Evolutionary conservation across 2,329 filamentous ascomycete species (phyloP).

Genomic region (Fusarium acutatum): DNA sequence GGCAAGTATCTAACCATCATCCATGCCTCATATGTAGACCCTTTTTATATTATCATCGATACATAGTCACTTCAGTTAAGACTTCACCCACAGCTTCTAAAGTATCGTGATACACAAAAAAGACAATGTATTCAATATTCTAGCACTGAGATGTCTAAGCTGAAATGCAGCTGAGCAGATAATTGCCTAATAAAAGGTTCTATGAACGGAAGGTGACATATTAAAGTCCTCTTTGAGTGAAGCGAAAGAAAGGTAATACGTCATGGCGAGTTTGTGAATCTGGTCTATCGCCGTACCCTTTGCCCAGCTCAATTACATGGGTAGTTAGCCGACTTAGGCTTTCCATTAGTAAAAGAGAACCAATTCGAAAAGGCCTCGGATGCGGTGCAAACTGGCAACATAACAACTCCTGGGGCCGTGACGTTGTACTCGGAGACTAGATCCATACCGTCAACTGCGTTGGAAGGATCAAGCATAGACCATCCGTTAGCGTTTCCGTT

Average conservation of each 20-base stretch:
- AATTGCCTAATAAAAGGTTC: fast-evolving
- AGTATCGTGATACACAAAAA: neutral
- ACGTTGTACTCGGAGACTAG: neutral
- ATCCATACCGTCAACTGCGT: neutral
- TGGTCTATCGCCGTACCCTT: neutral
- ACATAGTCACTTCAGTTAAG: too few species aligned
- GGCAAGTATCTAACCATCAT: neutral
- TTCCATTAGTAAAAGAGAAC: neutral
- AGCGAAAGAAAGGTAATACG: neutral
- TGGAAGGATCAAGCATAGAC: neutral
- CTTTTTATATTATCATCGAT: fast-evolving
- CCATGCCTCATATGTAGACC: too few species aligned
- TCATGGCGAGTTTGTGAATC: fast-evolving
- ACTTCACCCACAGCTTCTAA: too few species aligned
- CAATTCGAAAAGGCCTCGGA: neutral
- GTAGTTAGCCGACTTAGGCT: neutral
- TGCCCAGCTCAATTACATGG: neutral
- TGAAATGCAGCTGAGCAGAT: fast-evolving
- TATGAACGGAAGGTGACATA: too few species aligned
- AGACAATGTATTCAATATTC: neutral
- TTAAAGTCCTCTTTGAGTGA: too few species aligned
- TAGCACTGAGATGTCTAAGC: neutral
- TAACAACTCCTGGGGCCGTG: neutral
- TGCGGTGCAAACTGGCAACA: neutral
- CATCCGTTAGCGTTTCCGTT: neutral